Conservation (phyloP, 305 asterid species). For the Nicotiana rustica region DNA sequence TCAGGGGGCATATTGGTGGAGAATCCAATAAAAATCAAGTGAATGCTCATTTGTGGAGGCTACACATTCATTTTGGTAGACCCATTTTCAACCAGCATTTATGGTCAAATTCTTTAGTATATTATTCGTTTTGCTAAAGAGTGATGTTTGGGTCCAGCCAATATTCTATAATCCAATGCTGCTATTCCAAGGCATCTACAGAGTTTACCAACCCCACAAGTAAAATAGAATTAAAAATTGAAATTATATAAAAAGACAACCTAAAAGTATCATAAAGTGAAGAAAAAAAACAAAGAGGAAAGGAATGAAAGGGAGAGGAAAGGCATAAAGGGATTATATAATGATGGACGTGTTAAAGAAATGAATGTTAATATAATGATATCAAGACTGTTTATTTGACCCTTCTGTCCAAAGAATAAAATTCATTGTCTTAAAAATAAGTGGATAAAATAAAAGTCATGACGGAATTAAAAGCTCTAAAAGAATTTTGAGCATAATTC, state of each 20-base stretch:
- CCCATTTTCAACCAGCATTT: not conserved
- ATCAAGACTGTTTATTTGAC: not conserved
- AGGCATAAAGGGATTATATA: not conserved
- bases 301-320: not conserved
- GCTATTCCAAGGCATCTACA: constrained; percentile 26
- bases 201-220: constrained; percentile 26
- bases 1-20: not conserved
- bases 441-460: not conserved
- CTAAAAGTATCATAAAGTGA: constrained; percentile 18
- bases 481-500: no score
- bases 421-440: not conserved
- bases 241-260: constrained; percentile 1
- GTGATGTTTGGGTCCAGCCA: constrained; percentile 15
- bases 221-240: not conserved
- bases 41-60: not conserved
- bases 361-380: not conserved
- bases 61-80: not conserved
- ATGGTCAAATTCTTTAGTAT: no score
- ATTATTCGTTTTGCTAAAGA: constrained; percentile 1
- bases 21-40: not conserved
- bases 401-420: not conserved
- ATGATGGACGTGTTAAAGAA: constrained; percentile 21
- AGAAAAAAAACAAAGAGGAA: not conserved
- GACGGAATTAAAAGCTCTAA: not conserved
- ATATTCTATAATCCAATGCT: constrained; percentile 16